A percentile compares a stretch with the other conserved stretches of the same genome.
phyloP scores from a whole-genome alignment of 345 rosid genomes.

The Citrus mangshanensis region DNA sequence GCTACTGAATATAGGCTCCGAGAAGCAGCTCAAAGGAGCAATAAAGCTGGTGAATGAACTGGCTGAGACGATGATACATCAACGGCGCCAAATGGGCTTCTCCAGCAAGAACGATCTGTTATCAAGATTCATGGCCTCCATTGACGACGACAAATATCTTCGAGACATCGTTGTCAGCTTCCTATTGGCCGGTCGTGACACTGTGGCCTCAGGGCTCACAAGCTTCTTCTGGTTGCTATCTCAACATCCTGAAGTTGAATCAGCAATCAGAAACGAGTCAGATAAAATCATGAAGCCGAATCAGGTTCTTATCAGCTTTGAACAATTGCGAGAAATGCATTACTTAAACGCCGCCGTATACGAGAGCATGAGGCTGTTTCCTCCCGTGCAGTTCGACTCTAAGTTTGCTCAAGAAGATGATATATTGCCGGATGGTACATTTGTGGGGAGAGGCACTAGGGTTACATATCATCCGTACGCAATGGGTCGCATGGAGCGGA shows the following conservation, averaged over 20 bases:
- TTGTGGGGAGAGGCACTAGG: conserved; percentile 39
- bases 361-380: conserved; percentile 63
- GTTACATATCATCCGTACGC: conserved; percentile 63
- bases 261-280: conserved; percentile 45
- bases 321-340: conserved; percentile 48
- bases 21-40: conserved; percentile 51
- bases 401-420: conserved; percentile 63
- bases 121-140: conserved; percentile 61
- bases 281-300: conserved; percentile 34
- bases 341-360: conserved; percentile 56
- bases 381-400: conserved; percentile 80
- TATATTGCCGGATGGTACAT: conserved; percentile 53
- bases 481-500: conserved; percentile 57
- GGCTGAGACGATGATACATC: conserved; percentile 42
- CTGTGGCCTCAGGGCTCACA: conserved; percentile 64
- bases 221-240: conserved; percentile 60
- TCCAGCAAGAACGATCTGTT: conserved; percentile 41
- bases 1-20: conserved; percentile 51
- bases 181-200: conserved; percentile 75
- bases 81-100: conserved; percentile 37
- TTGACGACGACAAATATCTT: conserved; percentile 51
- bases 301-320: conserved; percentile 24
- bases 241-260: conserved; percentile 44
- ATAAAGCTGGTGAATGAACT: conserved; percentile 41
- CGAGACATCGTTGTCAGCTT: conserved; percentile 68